These are phyloP conservation scores for Entomortierella lignicola DNA, from an alignment of 192 early-diverging fungal genomes.

Conservation along the genomic window DNA sequence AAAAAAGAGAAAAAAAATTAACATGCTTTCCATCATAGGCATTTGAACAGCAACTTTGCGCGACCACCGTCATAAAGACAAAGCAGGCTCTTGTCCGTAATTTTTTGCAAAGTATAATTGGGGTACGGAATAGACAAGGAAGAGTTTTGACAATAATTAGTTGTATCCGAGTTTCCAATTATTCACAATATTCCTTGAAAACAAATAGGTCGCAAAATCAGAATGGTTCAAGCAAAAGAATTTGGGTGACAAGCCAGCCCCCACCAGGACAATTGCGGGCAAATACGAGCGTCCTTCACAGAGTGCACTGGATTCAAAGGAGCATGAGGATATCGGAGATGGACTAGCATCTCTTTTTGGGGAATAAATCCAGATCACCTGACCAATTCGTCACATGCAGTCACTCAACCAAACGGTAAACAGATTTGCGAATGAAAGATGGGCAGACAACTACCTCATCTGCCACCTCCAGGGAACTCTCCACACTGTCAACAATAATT, in stretches of 20 bases:
- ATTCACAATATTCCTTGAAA: not conserved
- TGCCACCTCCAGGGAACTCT: not conserved
- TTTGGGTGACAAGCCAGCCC: constrained; percentile 7
- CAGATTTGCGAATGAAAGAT: too few relatives aligned
- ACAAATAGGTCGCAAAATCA: constrained; percentile 38
- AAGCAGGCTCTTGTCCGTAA: constrained; percentile 38
- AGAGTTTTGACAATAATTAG: not conserved
- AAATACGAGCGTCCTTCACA: constrained; percentile 40
- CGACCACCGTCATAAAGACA: constrained; percentile 12
- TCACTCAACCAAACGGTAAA: not conserved
- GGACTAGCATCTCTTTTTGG: constrained; percentile 34
- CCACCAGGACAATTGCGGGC: constrained; percentile 29
- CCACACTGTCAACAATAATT: not conserved
- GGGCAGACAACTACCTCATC: not conserved
- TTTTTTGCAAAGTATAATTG: constrained; percentile 53
- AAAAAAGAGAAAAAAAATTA: too few relatives aligned
- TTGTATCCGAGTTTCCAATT: not conserved
- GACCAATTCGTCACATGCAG: not conserved
- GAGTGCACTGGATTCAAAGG: constrained; percentile 27
- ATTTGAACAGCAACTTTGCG: constrained; percentile 31
- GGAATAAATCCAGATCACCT: constrained; percentile 2
- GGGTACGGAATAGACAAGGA: constrained; percentile 4
- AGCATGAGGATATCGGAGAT: constrained; percentile 43
- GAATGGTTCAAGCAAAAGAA: constrained; percentile 53
- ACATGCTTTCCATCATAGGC: constrained; percentile 7